A percentile compares a stretch with the other conserved stretches of the same genome.
phyloP scores from a whole-genome alignment of 108 stramenopile genomes.

The Cylindrotheca closterium region DNA sequence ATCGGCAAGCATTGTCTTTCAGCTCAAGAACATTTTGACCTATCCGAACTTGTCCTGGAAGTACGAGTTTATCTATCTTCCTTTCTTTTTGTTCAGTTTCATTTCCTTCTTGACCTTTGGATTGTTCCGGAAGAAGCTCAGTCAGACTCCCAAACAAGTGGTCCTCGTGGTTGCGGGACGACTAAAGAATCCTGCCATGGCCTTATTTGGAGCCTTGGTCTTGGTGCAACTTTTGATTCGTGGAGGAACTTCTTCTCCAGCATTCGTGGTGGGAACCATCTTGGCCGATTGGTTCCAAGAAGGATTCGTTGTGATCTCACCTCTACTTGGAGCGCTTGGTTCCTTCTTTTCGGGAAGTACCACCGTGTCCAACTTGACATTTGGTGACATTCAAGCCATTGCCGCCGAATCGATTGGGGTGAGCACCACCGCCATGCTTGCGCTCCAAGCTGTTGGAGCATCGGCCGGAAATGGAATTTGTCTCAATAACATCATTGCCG shows the following conservation, averaged over 20 bases:
- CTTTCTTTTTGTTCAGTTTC: conserved; percentile 63
- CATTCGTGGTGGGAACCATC: conserved; percentile 51
- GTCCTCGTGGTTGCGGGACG: conserved; percentile 30
- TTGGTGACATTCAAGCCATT: conserved; percentile 56
- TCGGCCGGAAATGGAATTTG: conserved; percentile 69
- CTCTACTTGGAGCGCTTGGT: conserved; percentile 54
- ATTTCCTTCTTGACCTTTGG: conserved; percentile 48
- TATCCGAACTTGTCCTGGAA: conserved; percentile 60
- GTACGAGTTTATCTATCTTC: conserved; percentile 61
- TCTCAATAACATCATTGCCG: conserved; percentile 68
- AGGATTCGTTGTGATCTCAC: conserved; percentile 57
- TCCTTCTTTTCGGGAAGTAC: conserved; percentile 68
- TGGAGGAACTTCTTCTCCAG: conserved; percentile 41
- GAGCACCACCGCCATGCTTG: conserved; percentile 47
- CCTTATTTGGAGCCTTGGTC: conserved; percentile 53
- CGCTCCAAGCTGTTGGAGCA: conserved; percentile 62
- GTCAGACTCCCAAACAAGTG: conserved; percentile 25
- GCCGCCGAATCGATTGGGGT: conserved; percentile 59
- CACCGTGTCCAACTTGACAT: conserved; percentile 68
- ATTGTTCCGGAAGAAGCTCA: conserved; percentile 48
- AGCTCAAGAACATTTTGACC: conserved; percentile 55
- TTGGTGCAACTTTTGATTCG: conserved; percentile 60
- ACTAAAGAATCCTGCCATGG: conserved; percentile 53
- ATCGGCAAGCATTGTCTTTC: conserved; percentile 55
- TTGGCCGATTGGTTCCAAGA: conserved; percentile 48